These are phyloP conservation scores for Crassisporium funariophilum DNA, from an alignment of 768 basidiomycete genomes.

Conservation along the genomic window DNA sequence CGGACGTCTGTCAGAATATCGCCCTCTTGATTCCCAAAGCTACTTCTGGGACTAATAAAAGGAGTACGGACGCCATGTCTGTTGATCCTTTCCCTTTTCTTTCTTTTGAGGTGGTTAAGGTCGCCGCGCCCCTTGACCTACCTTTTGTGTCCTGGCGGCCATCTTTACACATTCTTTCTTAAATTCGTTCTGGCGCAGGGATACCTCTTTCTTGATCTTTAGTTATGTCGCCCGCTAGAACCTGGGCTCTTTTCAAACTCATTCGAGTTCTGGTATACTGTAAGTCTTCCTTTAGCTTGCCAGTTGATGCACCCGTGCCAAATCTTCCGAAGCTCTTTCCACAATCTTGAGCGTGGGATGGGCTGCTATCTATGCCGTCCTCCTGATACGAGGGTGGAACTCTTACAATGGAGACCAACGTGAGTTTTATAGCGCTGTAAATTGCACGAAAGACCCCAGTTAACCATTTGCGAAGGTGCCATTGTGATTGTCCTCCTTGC, in stretches of 20 bases:
- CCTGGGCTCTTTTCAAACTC: slow-evolving; percentile 35
- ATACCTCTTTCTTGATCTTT: slow-evolving; percentile 16
- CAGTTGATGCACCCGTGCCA: neutral
- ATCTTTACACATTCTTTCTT: slow-evolving; percentile 23
- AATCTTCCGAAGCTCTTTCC: slow-evolving; percentile 26
- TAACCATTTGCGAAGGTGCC: slow-evolving; percentile 26
- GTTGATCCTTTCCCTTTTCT: slow-evolving; percentile 18
- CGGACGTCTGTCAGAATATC: too few relatives aligned
- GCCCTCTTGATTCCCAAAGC: too few relatives aligned
- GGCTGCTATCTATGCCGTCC: slow-evolving; percentile 34
- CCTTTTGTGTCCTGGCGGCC: slow-evolving; percentile 32
- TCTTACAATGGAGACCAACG: slow-evolving; percentile 34
- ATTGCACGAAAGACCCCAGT: neutral
- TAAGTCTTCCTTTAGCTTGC: slow-evolving; percentile 19
- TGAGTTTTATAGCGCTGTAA: slow-evolving; percentile 21
- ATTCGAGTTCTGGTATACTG: slow-evolving; percentile 36
- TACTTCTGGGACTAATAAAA: slow-evolving; percentile 12
- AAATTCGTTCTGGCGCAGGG: slow-evolving; percentile 11
- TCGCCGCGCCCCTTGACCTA: slow-evolving; percentile 25
- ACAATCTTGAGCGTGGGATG: slow-evolving; percentile 34
- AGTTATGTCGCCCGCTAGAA: slow-evolving; percentile 23
- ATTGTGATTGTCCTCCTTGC: slow-evolving; percentile 33
- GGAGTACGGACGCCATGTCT: slow-evolving; percentile 4
- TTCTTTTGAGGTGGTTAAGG: slow-evolving; percentile 16
- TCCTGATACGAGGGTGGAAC: slow-evolving; percentile 37